Percentiles rank a stretch among this genome's conserved stretches.
phyloP scores from a whole-genome alignment of 1,284 basidiomycete species.

The Irpex sp. region DNA sequence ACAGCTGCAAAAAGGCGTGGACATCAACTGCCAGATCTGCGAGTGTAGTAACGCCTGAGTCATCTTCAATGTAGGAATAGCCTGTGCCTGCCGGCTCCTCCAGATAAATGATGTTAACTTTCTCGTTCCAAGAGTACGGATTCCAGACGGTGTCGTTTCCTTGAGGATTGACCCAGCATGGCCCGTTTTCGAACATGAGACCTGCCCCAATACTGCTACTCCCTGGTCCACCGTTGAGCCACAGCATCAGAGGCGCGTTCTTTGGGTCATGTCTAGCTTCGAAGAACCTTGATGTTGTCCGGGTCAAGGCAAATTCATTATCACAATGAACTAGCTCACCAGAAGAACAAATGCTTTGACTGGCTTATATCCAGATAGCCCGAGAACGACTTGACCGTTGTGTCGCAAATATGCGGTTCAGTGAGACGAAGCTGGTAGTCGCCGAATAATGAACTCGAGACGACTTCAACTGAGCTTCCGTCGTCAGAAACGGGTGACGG shows the following conservation, averaged over 20 bases:
- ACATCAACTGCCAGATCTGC: conserved; percentile 51
- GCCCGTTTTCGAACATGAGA: conserved; percentile 84
- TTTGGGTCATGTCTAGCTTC: conserved; percentile 36
- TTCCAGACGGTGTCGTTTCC: conserved; percentile 73
- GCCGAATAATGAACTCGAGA: conserved; percentile 21
- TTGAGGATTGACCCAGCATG: conserved; percentile 68
- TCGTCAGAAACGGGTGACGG: too few relatives aligned
- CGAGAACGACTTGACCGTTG: conserved; percentile 50
- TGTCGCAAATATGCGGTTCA: conserved; percentile 45
- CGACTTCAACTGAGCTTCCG: conserved; percentile 15
- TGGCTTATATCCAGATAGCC: conserved; percentile 59
- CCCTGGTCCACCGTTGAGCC: conserved; percentile 72
- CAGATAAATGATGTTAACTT: conserved; percentile 47
- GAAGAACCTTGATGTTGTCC: conserved; percentile 34
- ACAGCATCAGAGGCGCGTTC: conserved; percentile 55
- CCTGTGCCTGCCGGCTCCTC: conserved; percentile 62
- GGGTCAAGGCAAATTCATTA: neutral
- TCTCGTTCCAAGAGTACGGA: conserved; percentile 35
- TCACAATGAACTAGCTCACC: conserved; percentile 18
- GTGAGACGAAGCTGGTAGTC: conserved; percentile 40
- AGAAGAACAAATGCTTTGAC: conserved; percentile 51
- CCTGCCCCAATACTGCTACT: conserved; percentile 73
- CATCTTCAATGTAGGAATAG: conserved; percentile 50
- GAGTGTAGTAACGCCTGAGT: conserved; percentile 42
- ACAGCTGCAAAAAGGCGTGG: conserved; percentile 88